Conservation (phyloP, 257 asterid genomes). For the Mentha longifolia region DNA sequence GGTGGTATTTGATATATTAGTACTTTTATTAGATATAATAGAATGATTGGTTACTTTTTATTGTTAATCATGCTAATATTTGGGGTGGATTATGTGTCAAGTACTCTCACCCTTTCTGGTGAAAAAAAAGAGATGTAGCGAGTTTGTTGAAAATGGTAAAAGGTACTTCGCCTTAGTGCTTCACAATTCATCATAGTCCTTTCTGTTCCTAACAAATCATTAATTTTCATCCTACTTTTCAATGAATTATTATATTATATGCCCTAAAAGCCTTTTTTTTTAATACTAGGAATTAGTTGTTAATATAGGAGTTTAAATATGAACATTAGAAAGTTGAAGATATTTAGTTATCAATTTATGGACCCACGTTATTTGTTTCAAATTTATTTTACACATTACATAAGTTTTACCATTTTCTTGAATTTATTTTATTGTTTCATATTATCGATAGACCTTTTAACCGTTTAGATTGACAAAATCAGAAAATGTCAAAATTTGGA, state of each 20-base stretch:
- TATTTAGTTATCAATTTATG: neutral
- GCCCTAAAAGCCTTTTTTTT: neutral
- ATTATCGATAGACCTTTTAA: neutral
- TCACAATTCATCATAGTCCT: slow-evolving; percentile 42
- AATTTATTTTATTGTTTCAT: neutral
- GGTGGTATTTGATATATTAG: neutral
- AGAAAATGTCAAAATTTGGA: too few species aligned
- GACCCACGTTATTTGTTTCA: neutral
- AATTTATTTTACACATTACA: too few species aligned
- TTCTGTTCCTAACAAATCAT: slow-evolving; percentile 38
- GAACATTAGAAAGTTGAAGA: neutral
- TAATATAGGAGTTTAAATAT: neutral
- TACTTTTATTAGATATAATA: neutral
- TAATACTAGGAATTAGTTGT: too few species aligned
- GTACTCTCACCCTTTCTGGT: slow-evolving; percentile 19
- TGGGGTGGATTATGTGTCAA: slow-evolving; percentile 2
- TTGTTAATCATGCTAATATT: slow-evolving; percentile 33
- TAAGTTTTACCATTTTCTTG: neutral
- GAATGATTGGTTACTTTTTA: slow-evolving; percentile 38
- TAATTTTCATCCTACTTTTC: slow-evolving; percentile 19
- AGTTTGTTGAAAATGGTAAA: slow-evolving; percentile 32
- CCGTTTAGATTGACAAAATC: too few species aligned
- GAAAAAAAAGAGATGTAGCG: slow-evolving; percentile 22
- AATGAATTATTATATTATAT: too few species aligned
- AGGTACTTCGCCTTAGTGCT: slow-evolving; percentile 34